Percentiles rank a stretch among this genome's conserved stretches.
Conservation (phyloP, 2,329 filamentous ascomycete species). For the Trichoderma sp. region DNA sequence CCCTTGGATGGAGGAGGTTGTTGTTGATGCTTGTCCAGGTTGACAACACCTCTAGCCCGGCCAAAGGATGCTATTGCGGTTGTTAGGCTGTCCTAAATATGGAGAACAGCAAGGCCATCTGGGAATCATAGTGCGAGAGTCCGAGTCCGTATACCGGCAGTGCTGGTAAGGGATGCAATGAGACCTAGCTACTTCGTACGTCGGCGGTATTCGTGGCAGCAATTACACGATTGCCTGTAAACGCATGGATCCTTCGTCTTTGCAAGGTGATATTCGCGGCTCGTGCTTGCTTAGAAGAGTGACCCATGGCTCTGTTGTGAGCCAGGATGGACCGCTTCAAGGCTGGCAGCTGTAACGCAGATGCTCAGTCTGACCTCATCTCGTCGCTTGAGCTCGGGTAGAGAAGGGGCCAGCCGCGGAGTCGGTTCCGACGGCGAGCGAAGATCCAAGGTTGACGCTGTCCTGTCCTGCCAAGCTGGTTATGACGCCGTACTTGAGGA, state of each 20-base stretch:
- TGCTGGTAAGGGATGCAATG: slow-evolving; percentile 8
- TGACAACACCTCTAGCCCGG: neutral
- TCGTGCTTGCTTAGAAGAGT: neutral
- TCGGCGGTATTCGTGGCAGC: neutral
- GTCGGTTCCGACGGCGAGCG: neutral
- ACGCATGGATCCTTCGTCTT: slow-evolving; percentile 10
- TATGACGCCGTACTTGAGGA: neutral
- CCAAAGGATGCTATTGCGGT: slow-evolving; percentile 8
- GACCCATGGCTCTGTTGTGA: slow-evolving; percentile 5
- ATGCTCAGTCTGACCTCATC: neutral
- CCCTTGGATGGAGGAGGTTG: slow-evolving; percentile 3
- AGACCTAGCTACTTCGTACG: neutral
- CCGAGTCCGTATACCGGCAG: neutral
- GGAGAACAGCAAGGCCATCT: neutral
- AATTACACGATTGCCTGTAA: slow-evolving; percentile 1
- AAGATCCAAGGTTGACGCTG: neutral
- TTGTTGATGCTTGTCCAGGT: slow-evolving; percentile 13
- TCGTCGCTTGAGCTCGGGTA: neutral
- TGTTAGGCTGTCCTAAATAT: slow-evolving; percentile 10
- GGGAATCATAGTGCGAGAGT: neutral
- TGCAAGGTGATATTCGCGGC: slow-evolving; percentile 11
- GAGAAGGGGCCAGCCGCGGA: neutral
- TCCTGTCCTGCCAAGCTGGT: slow-evolving; percentile 4
- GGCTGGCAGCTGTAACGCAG: neutral
- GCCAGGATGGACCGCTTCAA: slow-evolving; percentile 10